phyloP scores from a whole-genome alignment of 169 alveolate genomes.

The Plasmodium berghei region DNA sequence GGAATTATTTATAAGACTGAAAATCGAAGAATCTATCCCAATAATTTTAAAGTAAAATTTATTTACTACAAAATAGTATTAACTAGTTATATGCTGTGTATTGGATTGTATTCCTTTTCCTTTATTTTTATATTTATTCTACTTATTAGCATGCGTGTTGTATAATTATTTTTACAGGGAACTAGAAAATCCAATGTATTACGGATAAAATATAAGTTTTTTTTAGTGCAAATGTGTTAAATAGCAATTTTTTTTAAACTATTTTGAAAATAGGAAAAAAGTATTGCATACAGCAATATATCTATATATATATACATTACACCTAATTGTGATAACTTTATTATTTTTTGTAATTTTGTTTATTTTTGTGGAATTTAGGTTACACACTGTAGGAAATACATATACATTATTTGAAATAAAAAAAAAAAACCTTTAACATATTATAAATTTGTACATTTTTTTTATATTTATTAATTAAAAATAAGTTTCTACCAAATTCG shows the following conservation, averaged over 20 bases:
- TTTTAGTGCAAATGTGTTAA: neutral
- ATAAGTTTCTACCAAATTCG: neutral
- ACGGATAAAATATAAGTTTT: neutral
- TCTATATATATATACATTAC: too few species aligned
- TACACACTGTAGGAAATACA: too few species aligned
- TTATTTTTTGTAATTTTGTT: too few species aligned
- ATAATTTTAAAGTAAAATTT: constrained; percentile 19
- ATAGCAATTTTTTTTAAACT: neutral
- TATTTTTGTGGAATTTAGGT: too few species aligned
- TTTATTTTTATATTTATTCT: neutral
- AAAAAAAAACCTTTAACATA: too few species aligned
- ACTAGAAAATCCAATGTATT: constrained; percentile 10
- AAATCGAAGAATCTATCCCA: constrained; percentile 42
- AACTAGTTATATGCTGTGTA: neutral
- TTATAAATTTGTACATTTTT: neutral
- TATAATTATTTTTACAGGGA: constrained; percentile 17
- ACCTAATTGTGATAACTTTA: too few species aligned
- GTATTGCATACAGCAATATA: too few species aligned
- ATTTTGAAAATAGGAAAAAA: neutral
- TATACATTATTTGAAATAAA: too few species aligned
- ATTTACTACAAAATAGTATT: neutral
- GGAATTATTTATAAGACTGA: constrained; percentile 22
- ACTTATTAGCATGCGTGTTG: neutral
- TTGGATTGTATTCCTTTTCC: neutral
- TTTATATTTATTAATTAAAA: constrained; percentile 13